Evolutionary conservation across 2,329 filamentous ascomycete genomes (phyloP).

Genomic region (Clarireedia hainanense): DNA sequence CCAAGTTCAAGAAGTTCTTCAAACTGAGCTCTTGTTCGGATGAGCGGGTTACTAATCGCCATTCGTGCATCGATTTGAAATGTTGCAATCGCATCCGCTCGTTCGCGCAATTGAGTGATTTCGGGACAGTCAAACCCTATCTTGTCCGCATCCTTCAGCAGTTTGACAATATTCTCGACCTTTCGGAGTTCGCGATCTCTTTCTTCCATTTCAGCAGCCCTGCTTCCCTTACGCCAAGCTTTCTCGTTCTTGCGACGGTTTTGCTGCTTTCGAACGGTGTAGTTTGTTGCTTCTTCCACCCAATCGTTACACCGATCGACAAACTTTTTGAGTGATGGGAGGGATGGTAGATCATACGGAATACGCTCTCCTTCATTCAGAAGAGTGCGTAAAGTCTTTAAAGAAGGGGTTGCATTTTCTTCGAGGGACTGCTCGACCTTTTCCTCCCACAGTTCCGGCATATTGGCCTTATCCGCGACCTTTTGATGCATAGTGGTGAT

Average conservation of each 20-base stretch:
- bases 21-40: conserved; percentile 63
- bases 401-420: conserved; percentile 73
- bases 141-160: conserved; percentile 75
- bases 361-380: conserved; percentile 94
- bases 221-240: conserved; percentile 68
- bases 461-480: conserved; percentile 75
- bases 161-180: conserved; percentile 77
- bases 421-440: conserved; percentile 81
- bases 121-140: conserved; percentile 92
- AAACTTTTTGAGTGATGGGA: conserved; percentile 76
- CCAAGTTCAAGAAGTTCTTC: conserved; percentile 89
- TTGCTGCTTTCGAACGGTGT: conserved; percentile 95
- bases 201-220: conserved; percentile 77
- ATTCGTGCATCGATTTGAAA: conserved; percentile 72
- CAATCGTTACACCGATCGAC: conserved; percentile 96
- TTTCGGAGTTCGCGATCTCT: conserved; percentile 77
- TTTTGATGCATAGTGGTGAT: conserved; percentile 62
- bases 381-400: conserved; percentile 77
- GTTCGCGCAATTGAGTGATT: conserved; percentile 76
- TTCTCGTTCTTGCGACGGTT: conserved; percentile 94
- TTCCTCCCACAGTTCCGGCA: conserved; percentile 83
- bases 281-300: conserved; percentile 94
- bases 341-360: conserved; percentile 76
- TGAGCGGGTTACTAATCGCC: conserved; percentile 58
- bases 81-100: conserved; percentile 72